Conservation (phyloP, 495 filamentous ascomycete species). For the Lineolata rhizophorae region DNA sequence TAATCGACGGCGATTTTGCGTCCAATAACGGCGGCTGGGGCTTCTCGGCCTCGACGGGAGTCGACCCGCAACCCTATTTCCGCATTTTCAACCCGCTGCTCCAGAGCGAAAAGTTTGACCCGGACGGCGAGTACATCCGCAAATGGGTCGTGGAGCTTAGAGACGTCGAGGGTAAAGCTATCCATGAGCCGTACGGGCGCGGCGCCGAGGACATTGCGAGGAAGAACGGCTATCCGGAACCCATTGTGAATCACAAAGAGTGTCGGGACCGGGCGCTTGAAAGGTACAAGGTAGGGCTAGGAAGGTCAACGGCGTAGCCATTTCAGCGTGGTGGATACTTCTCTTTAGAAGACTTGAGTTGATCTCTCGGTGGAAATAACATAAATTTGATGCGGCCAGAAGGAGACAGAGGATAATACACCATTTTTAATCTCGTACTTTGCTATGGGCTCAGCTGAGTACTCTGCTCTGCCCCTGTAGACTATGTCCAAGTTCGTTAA, state of each 20-base stretch:
- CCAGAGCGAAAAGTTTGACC: slow-evolving; percentile 72
- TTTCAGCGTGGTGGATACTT: too few relatives aligned
- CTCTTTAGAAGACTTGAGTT: too few relatives aligned
- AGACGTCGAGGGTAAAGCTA: slow-evolving; percentile 34
- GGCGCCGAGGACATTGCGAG: slow-evolving; percentile 33
- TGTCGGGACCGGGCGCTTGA: slow-evolving; percentile 41
- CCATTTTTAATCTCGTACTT: too few relatives aligned
- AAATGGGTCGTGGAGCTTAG: slow-evolving; percentile 51
- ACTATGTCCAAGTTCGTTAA: too few relatives aligned
- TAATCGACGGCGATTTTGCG: slow-evolving; percentile 85
- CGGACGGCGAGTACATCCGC: slow-evolving; percentile 43
- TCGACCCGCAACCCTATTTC: slow-evolving; percentile 85
- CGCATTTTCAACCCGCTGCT: slow-evolving; percentile 73
- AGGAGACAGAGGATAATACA: too few relatives aligned
- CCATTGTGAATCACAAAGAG: slow-evolving; percentile 51
- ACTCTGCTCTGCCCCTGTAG: too few relatives aligned
- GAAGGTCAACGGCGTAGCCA: slow-evolving; percentile 25
- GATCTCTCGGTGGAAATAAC: too few relatives aligned
- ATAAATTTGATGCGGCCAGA: too few relatives aligned
- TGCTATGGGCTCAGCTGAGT: too few relatives aligned
- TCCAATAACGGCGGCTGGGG: slow-evolving; percentile 90
- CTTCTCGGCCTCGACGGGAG: slow-evolving; percentile 56
- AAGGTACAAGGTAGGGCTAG: slow-evolving; percentile 50
- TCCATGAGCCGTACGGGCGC: slow-evolving; percentile 62
- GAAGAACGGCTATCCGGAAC: slow-evolving; percentile 50